These are phyloP conservation scores for Tricholoma bakamatsutake DNA, from an alignment of 768 basidiomycete genomes.

Conservation along the genomic window DNA sequence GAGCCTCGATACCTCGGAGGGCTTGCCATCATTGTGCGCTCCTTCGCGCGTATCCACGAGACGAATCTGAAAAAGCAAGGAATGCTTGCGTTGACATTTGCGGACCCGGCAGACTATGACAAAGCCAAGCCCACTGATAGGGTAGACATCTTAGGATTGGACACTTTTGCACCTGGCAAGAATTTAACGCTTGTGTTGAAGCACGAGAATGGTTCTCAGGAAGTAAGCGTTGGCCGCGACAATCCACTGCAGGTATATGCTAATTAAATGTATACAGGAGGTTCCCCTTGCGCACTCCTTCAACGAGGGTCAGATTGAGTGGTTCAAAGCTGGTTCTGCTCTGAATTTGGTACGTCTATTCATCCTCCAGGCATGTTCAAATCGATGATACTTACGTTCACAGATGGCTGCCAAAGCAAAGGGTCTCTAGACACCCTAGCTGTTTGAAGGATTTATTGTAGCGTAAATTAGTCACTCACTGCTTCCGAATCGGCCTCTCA, in stretches of 20 bases:
- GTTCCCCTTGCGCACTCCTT: conserved; percentile 86
- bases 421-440: conserved; percentile 16
- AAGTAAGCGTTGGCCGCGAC: conserved; percentile 33
- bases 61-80: conserved; percentile 99
- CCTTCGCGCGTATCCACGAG: conserved; percentile 97
- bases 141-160: conserved; percentile 85
- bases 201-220: conserved; percentile 75
- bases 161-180: conserved; percentile 87
- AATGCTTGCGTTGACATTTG: conserved; percentile 95
- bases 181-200: conserved; percentile 78
- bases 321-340: conserved; percentile 98
- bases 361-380: neutral
- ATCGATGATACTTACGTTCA: neutral
- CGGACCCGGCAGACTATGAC: conserved; percentile 89
- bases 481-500: neutral
- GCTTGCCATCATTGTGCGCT: conserved; percentile 91
- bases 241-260: conserved; percentile 4
- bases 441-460: neutral
- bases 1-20: conserved; percentile 95
- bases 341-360: conserved; percentile 67
- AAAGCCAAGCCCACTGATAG: conserved; percentile 83
- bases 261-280: conserved; percentile 33
- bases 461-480: neutral
- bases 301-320: conserved; percentile 95
- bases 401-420: conserved; percentile 70